Percentiles rank a stretch among this genome's conserved stretches.
Conservation (phyloP, 768 basidiomycete species). For the Russula compacta region DNA sequence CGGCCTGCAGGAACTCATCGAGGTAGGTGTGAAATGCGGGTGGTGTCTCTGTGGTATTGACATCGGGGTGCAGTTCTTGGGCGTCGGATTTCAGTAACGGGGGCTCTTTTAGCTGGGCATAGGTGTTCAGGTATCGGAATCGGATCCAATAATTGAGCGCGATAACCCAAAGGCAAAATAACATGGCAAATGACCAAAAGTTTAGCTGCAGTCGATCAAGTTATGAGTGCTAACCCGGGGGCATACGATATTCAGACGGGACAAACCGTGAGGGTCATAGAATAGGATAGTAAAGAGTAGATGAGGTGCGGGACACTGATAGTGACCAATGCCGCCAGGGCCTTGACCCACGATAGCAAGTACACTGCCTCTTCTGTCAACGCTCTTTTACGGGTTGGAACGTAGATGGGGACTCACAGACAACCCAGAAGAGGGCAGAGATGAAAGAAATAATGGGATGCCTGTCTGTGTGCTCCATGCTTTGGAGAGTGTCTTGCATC, state of each 20-base stretch:
- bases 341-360: constrained; percentile 69
- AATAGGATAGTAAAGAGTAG: constrained; percentile 73
- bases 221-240: background rate
- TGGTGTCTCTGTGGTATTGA: constrained; percentile 63
- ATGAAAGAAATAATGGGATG: constrained; percentile 72
- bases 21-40: constrained; percentile 91
- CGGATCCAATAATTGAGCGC: constrained; percentile 80
- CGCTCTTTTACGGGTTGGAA: constrained; percentile 2
- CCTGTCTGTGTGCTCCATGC: constrained; percentile 27
- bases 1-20: constrained; percentile 94
- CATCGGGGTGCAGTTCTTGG: constrained; percentile 85
- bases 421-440: constrained; percentile 79
- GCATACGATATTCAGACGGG: background rate
- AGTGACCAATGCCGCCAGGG: constrained; percentile 68
- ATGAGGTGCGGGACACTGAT: constrained; percentile 75
- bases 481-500: constrained; percentile 10
- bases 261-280: constrained; percentile 75
- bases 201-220: constrained; percentile 48
- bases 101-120: constrained; percentile 68
- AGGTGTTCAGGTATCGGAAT: constrained; percentile 68
- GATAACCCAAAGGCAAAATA: constrained; percentile 58
- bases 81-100: constrained; percentile 77
- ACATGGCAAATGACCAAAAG: constrained; percentile 81
- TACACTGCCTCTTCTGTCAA: constrained; percentile 44
- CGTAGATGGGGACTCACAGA: constrained; percentile 42